Evolutionary conservation across 768 basidiomycete genomes (phyloP), one percentile per base, ranked within the genome.

Genomic region (Termitomyces sp.): DNA sequence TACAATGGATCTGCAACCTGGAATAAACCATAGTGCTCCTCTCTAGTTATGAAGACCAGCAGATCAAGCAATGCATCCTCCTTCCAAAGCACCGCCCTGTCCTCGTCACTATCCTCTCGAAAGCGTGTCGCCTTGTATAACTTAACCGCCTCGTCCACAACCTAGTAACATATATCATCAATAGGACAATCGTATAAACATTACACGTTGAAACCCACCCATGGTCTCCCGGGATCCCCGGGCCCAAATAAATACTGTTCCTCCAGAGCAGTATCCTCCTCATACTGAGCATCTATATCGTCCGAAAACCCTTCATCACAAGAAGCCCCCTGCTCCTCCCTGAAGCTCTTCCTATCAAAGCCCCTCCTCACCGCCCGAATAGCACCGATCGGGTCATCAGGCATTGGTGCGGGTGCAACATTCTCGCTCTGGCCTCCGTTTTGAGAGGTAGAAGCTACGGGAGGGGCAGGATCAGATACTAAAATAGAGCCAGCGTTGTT

Each of bases 191-290:
- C 45, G 8, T 45, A 9, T 20, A 45, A 22, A 46, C 46, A 4
- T 48, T 13, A 24, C 6, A 24, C 46, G 9, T 48, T 24, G 24
- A 48, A 11, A 24, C 46, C 5, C 7, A 48, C 46, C 46, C 46
- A 48, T 48, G 46, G 13, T 48, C 46, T 48, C 24, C 46, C 46
- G 12, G 46, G 24, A 13, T 48, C 22, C 5, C 24, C 46, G 13
- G 46, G 46, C 46, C 50, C 50, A 35, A 51, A 51, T 35, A 51
- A 20, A 51, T 51, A 51, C 32, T 51, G 49, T 9, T 51, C 49
- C 32, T 51, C 49, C 18, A 51, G 28, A 32, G 7, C 33, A 11
- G 33, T 32, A 51, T 51, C 49, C 16, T 33, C 15, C 28, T 51
- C 49, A 18, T 32, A 51, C 7, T 51, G 28, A 51, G 28, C 49